Percentiles rank a stretch among this genome's conserved stretches.
phyloP scores from a whole-genome alignment of 257 asterid genomes.

The Penstemon newberryi region DNA sequence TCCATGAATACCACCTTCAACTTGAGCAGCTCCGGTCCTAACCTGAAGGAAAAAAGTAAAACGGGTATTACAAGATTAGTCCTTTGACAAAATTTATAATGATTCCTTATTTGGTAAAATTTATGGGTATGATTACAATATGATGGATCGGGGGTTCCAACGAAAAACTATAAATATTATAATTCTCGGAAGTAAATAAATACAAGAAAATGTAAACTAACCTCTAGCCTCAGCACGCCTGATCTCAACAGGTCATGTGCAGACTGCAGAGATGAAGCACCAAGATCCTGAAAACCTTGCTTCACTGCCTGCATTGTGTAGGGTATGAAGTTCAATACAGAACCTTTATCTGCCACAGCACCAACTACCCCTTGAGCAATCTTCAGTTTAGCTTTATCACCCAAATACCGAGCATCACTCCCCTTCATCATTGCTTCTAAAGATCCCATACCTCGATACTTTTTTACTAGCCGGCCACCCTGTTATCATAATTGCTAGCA shows the following conservation, averaged over 20 bases:
- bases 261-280: slow-evolving; percentile 82
- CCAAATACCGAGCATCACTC: slow-evolving; percentile 89
- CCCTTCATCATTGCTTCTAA: slow-evolving; percentile 93
- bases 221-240: slow-evolving; percentile 75
- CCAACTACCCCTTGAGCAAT: slow-evolving; percentile 97
- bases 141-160: not conserved
- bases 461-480: slow-evolving; percentile 50
- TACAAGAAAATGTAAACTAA: slow-evolving; percentile 22
- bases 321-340: slow-evolving; percentile 74
- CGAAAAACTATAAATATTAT: not conserved
- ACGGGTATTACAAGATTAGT: not conserved
- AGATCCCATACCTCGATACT: slow-evolving; percentile 68
- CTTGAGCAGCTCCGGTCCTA: slow-evolving; percentile 58
- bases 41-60: slow-evolving; percentile 32
- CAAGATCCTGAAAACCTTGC: slow-evolving; percentile 89
- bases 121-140: not conserved
- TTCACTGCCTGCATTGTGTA: slow-evolving; percentile 68
- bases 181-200: not conserved
- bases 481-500: slow-evolving; percentile 21
- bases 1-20: slow-evolving; percentile 58
- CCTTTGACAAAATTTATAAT: not conserved
- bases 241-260: slow-evolving; percentile 80
- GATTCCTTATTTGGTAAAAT: not conserved
- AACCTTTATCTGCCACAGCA: slow-evolving; percentile 84
- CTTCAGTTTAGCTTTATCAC: slow-evolving; percentile 80